A percentile compares a stretch with the other conserved stretches of the same genome.
phyloP scores from a whole-genome alignment of 257 asterid genomes.

The Scutellaria baicalensis region DNA sequence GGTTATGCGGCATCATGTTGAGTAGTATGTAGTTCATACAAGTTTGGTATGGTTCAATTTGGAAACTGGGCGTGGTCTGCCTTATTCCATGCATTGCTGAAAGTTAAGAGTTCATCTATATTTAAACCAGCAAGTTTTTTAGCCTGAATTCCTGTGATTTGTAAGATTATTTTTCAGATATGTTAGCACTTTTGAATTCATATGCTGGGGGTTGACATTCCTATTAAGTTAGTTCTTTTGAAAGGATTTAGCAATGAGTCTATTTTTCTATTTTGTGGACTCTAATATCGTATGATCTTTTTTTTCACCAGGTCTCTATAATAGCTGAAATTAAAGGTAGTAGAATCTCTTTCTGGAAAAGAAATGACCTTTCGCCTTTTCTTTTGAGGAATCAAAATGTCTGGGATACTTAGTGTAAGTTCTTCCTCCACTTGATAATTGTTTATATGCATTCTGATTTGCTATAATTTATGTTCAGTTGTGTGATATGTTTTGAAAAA shows the following conservation, averaged over 20 bases:
- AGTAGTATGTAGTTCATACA: neutral
- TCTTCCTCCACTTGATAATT: constrained; percentile 5
- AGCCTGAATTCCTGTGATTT: neutral
- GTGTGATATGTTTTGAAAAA: neutral
- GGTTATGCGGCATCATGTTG: neutral
- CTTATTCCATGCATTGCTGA: too few species aligned
- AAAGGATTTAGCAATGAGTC: neutral
- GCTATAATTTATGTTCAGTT: neutral
- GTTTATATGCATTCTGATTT: neutral
- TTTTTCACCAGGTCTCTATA: constrained; percentile 18
- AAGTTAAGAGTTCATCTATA: too few species aligned
- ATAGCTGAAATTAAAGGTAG: neutral
- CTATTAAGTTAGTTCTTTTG: neutral
- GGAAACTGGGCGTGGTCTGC: neutral
- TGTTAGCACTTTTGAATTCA: neutral
- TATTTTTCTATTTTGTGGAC: neutral
- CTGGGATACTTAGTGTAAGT: constrained; percentile 46
- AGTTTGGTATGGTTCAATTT: neutral
- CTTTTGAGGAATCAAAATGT: constrained; percentile 34
- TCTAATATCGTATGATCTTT: neutral
- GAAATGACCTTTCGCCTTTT: constrained; percentile 27
- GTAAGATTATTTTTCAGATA: neutral
- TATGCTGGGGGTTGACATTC: neutral
- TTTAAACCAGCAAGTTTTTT: neutral
- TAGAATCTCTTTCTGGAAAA: constrained; percentile 12